These are phyloP conservation scores for Pyricularia sp. DNA, from an alignment of 2,329 filamentous ascomycete genomes.

Conservation along the genomic window DNA sequence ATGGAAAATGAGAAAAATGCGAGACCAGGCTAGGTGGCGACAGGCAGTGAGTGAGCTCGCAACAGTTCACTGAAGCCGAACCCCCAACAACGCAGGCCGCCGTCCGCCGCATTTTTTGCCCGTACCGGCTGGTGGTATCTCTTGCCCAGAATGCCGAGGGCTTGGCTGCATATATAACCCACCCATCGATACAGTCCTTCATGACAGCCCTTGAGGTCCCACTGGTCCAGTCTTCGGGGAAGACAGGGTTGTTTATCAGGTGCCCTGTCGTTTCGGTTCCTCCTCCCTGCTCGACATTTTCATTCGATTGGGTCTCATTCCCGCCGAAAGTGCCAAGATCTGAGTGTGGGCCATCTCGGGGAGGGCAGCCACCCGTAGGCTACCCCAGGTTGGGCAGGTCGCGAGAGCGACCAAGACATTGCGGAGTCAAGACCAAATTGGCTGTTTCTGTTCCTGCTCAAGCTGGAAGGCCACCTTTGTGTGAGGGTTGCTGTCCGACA, in stretches of 20 bases:
- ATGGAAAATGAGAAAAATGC: background rate
- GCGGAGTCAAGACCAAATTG: constrained; percentile 2
- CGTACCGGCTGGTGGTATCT: background rate
- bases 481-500: background rate
- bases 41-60: background rate
- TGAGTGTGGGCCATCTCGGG: background rate
- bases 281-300: background rate
- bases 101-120: background rate
- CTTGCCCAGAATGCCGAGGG: background rate
- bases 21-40: background rate
- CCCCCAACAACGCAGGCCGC: background rate
- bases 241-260: background rate
- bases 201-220: background rate
- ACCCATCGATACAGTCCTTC: constrained; percentile 2
- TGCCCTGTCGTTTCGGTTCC: background rate
- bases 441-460: background rate
- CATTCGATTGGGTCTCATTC: background rate
- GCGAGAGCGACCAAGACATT: constrained; percentile 1
- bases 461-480: background rate
- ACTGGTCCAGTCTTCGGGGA: background rate
- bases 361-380: background rate
- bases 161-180: constrained; percentile 4
- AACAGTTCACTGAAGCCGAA: background rate
- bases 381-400: constrained; percentile 6
- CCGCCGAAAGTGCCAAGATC: background rate